Conservation (phyloP, 345 rosid species). For the Eutrema japonicum region DNA sequence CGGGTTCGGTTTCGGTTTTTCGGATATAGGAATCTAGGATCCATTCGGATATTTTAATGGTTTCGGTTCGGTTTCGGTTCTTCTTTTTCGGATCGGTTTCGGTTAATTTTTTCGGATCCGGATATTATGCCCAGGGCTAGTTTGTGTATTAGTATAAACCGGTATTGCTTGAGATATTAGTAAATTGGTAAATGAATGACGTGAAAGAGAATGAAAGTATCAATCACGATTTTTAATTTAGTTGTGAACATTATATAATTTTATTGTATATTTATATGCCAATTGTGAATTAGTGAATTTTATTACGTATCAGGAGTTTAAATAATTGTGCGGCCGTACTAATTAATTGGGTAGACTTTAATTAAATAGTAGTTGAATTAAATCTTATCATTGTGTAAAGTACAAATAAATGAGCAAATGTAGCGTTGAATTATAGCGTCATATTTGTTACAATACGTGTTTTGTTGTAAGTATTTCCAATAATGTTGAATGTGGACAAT, state of each 20-base stretch:
- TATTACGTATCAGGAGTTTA: neutral
- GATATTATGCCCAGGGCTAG: too few relatives aligned
- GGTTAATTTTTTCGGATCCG: too few relatives aligned
- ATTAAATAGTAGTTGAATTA: conserved; percentile 21
- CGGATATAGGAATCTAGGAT: too few relatives aligned
- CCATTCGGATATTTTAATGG: too few relatives aligned
- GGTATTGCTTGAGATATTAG: too few relatives aligned
- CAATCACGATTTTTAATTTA: conserved; percentile 1
- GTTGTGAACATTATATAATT: conserved; percentile 18
- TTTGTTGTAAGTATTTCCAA: conserved; percentile 26
- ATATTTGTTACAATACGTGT: conserved; percentile 21
- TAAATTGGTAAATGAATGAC: conserved; percentile 23
- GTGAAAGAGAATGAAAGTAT: conserved; percentile 20
- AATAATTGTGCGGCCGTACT: conserved; percentile 31
- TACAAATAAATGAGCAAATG: conserved; percentile 29
- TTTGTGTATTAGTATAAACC: too few relatives aligned
- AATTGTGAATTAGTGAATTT: neutral
- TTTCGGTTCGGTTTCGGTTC: too few relatives aligned
- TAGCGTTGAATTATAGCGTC: conserved; percentile 18
- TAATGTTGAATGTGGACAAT: neutral
- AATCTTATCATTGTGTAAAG: conserved; percentile 28
- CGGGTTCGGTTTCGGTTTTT: too few relatives aligned
- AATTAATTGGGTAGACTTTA: conserved; percentile 30
- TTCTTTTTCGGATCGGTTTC: too few relatives aligned
- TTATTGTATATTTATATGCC: conserved; percentile 8